Evolutionary conservation across 306 rosid genomes (phyloP).

Genomic region (Vigna nakashimae): DNA sequence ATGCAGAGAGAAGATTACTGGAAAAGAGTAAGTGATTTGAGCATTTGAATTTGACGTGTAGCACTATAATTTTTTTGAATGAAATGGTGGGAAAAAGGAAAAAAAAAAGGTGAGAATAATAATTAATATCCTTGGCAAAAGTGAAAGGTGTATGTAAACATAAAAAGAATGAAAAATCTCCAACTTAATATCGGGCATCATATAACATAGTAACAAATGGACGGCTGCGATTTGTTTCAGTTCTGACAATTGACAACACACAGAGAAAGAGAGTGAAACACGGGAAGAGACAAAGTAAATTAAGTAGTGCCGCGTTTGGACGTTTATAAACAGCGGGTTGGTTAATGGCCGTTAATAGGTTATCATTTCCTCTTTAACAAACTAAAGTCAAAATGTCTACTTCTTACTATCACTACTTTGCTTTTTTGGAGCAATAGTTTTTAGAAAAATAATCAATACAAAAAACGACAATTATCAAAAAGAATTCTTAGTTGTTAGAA

Average conservation of each 20-base stretch:
- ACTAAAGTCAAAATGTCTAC: slow-evolving; percentile 26
- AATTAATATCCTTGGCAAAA: slow-evolving; percentile 38
- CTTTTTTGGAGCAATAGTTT: not conserved
- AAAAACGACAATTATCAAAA: not conserved
- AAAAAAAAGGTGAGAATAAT: not conserved
- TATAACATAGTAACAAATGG: slow-evolving; percentile 20
- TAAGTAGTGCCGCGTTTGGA: slow-evolving; percentile 45
- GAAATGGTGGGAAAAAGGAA: not conserved
- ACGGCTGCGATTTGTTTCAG: slow-evolving; percentile 48
- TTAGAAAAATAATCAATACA: not conserved
- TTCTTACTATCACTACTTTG: slow-evolving; percentile 18
- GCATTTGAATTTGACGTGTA: slow-evolving; percentile 38
- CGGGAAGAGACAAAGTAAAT: not conserved
- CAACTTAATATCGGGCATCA: slow-evolving; percentile 4
- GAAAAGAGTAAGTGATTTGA: slow-evolving; percentile 35
- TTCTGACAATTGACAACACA: slow-evolving; percentile 4
- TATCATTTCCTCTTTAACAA: slow-evolving; percentile 32
- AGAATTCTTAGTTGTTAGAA: not conserved
- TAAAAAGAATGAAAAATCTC: slow-evolving; percentile 49
- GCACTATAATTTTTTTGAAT: not conserved
- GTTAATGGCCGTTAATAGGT: slow-evolving; percentile 65
- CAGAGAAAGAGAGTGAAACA: not conserved
- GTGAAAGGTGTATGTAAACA: slow-evolving; percentile 44
- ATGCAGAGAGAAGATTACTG: slow-evolving; percentile 29
- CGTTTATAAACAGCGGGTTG: slow-evolving; percentile 49